Base-by-base conservation (phyloP, 371 early-diverging fungal genomes). In the Choanephora cucurbitarum region DNA sequence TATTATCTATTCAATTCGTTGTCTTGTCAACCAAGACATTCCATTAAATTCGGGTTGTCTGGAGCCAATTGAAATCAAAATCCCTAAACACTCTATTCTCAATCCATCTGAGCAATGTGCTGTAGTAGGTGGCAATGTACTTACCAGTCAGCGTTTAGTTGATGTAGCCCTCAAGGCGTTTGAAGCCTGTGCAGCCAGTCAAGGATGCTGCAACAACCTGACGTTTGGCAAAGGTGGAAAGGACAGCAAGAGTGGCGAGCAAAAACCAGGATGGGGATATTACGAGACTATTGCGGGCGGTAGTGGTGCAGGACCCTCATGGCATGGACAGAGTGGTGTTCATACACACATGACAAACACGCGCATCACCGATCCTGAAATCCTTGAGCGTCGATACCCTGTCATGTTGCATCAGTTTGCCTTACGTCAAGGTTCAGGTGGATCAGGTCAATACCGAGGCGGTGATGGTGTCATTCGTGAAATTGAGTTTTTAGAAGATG, bases 31-130 rank as follows among this genome's bases (percentile, higher is more conserved):
- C 14, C 76, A 82, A 55, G 92, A 95, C 57, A 94, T 98, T 47
- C 98, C 98, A 0, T 73, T 98, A 57, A 98, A 98, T 66, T 91
- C 96, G 51, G 98, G 98, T 14, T 96, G 97, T 56, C 75, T 98
- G 11, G 80, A 78, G 9, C 97, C 98, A 0, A 87, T 98, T 45
- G 68, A 62, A 11, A 84, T 96, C 47, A 71, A 76, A 18, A 91
- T 98, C 23, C 97, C 97, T 4, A 67, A 75, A 9, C 73, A 77
- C 21, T 88, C 90, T 4, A 70, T 96, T 18, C 72, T 98, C 19
- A 73, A 80, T 19, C 97, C 97, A 0, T 85, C 88, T 0, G 89
- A 91, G 43, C 79, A 69, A 1, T 90, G 93, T 11, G 98, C 97
- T 0, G 97, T 97, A 0, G 98, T 98, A 2, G 98, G 97, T 31